phyloP scores from a whole-genome alignment of 257 asterid species.

The Scutellaria baicalensis region DNA sequence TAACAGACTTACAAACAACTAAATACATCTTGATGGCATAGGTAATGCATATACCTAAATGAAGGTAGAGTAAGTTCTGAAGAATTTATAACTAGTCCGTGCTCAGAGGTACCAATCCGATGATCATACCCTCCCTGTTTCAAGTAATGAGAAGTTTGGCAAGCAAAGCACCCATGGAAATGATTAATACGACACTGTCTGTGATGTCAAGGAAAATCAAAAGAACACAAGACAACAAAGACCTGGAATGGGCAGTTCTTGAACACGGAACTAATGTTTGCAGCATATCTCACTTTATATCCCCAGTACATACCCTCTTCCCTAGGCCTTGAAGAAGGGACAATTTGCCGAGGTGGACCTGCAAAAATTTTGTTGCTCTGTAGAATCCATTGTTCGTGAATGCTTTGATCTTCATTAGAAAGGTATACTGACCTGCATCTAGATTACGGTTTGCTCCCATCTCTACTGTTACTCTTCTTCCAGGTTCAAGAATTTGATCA shows the following conservation, averaged over 20 bases:
- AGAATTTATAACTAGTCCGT: conserved; percentile 55
- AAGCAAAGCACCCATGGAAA: neutral
- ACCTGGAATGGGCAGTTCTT: conserved; percentile 80
- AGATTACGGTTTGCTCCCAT: conserved; percentile 74
- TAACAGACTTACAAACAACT: neutral
- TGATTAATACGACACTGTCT: neutral
- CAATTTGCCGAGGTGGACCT: conserved; percentile 61
- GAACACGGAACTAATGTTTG: conserved; percentile 76
- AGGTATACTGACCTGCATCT: conserved; percentile 50
- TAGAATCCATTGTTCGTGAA: neutral
- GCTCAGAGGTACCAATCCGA: conserved; percentile 89
- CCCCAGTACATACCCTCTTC: conserved; percentile 97
- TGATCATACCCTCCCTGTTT: conserved; percentile 84
- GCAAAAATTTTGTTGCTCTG: conserved; percentile 23
- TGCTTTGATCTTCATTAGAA: neutral
- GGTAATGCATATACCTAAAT: conserved; percentile 43
- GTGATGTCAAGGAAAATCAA: neutral
- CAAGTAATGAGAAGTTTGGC: neutral
- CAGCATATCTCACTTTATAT: conserved; percentile 77
- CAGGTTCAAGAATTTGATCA: conserved; percentile 68
- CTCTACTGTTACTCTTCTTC: conserved; percentile 87
- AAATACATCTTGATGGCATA: neutral
- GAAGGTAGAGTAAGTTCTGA: conserved; percentile 71
- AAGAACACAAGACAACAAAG: neutral
- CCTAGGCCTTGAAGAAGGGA: conserved; percentile 73